Evolutionary conservation across 345 rosid genomes (phyloP).

Genomic region (Pelargonium nanum): DNA sequence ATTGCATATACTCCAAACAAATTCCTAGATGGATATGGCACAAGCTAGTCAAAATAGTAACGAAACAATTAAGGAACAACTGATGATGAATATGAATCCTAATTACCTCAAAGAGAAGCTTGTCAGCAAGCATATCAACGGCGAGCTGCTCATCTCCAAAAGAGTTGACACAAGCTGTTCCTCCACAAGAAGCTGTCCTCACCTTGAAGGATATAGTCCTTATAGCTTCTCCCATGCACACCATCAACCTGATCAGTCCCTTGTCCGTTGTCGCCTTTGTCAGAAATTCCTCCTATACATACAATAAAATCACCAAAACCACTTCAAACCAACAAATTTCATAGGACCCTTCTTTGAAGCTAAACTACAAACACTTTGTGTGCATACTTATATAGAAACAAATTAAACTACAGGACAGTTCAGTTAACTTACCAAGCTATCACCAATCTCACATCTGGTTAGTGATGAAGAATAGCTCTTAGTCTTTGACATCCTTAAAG

Average conservation of each 20-base stretch:
- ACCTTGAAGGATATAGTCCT: constrained; percentile 87
- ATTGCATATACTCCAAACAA: background rate
- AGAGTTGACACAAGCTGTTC: constrained; percentile 85
- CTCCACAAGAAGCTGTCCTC: constrained; percentile 96
- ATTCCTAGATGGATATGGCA: background rate
- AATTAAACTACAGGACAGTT: background rate
- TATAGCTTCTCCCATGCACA: constrained; percentile 92
- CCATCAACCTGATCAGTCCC: constrained; percentile 59
- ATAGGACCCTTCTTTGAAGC: background rate
- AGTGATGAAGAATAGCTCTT: constrained; percentile 36
- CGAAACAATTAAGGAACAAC: background rate
- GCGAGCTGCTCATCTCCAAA: constrained; percentile 99
- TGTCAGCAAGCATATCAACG: constrained; percentile 85
- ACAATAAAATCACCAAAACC: background rate
- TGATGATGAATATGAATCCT: background rate
- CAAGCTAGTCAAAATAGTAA: background rate
- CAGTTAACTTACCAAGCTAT: constrained; percentile 58
- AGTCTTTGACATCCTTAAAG: constrained; percentile 35
- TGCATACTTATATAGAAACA: background rate
- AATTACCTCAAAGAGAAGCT: constrained; percentile 94
- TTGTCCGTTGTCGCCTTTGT: constrained; percentile 73
- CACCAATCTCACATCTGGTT: constrained; percentile 86
- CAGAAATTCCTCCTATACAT: constrained; percentile 77
- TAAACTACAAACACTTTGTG: background rate
- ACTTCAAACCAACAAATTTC: background rate